Percentiles rank a stretch among this genome's conserved stretches.
Conservation (phyloP, 176 grass and related monocot genomes). For the Pontederia crassipes region DNA sequence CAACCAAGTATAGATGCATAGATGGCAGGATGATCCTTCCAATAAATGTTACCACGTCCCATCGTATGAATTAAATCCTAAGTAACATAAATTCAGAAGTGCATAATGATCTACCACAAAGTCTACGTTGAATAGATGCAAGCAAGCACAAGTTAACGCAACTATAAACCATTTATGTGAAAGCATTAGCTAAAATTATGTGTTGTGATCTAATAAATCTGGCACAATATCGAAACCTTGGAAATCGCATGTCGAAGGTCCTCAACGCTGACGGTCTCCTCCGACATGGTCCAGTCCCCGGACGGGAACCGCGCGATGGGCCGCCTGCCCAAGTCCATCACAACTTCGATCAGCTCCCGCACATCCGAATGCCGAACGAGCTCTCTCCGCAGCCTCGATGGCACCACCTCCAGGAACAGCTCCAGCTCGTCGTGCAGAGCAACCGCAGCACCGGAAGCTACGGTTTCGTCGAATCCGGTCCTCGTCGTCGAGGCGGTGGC, state of each 20-base stretch:
- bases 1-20: neutral
- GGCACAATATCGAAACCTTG: slow-evolving; percentile 32
- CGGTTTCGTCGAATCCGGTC: slow-evolving; percentile 1
- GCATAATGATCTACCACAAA: too few species aligned
- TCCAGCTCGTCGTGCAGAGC: slow-evolving; percentile 42
- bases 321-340: slow-evolving; percentile 81
- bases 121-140: too few species aligned
- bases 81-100: too few species aligned
- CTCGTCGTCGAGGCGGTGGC: neutral
- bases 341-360: slow-evolving; percentile 79
- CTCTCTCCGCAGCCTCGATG: slow-evolving; percentile 60
- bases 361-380: slow-evolving; percentile 52
- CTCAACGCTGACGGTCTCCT: slow-evolving; percentile 46
- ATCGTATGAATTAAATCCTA: too few species aligned
- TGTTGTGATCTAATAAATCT: neutral
- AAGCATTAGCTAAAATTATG: neutral
- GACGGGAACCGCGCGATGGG: slow-evolving; percentile 81
- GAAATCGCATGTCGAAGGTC: slow-evolving; percentile 79
- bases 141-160: too few species aligned
- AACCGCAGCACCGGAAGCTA: neutral
- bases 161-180: too few species aligned
- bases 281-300: slow-evolving; percentile 80
- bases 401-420: slow-evolving; percentile 75
- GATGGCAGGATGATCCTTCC: too few species aligned
- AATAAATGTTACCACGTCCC: too few species aligned